Evolutionary conservation across 2,329 filamentous ascomycete species (phyloP).

Genomic region (Pseudogymnoascus sp.): DNA sequence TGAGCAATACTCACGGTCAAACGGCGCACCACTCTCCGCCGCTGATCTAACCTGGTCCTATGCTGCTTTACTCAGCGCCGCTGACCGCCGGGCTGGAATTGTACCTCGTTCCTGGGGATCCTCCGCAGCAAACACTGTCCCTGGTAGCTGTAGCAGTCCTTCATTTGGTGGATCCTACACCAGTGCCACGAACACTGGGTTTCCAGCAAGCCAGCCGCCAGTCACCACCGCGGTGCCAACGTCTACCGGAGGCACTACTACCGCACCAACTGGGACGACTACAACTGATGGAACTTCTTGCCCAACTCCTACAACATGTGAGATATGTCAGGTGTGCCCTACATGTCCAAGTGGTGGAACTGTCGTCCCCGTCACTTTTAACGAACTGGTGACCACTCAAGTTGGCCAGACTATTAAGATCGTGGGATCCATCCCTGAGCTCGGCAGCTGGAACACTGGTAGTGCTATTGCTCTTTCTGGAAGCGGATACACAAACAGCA

Average conservation of each 20-base stretch:
- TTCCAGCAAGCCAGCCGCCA: conserved; percentile 34
- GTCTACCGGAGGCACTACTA: background rate
- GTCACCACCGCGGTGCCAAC: too few species aligned
- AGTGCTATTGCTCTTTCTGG: conserved; percentile 51
- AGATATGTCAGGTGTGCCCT: conserved; percentile 27
- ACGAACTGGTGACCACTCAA: conserved; percentile 45
- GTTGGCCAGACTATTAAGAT: conserved; percentile 60
- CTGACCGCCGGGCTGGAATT: conserved; percentile 47
- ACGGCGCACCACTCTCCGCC: conserved; percentile 37
- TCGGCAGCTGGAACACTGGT: conserved; percentile 56
- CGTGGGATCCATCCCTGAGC: conserved; percentile 48
- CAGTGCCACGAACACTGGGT: conserved; percentile 35
- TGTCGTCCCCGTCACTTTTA: conserved; percentile 38
- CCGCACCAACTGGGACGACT: background rate
- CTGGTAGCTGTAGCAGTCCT: conserved; percentile 15
- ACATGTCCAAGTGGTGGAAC: too few species aligned
- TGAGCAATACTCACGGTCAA: conserved; percentile 38
- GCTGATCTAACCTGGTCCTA: conserved; percentile 68
- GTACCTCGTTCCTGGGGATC: conserved; percentile 53
- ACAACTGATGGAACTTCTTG: background rate
- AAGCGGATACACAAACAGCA: conserved; percentile 43
- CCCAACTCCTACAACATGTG: background rate
- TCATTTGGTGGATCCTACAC: conserved; percentile 46
- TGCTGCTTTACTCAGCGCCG: conserved; percentile 59
- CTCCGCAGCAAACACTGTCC: conserved; percentile 25